phyloP scores from a whole-genome alignment of 306 rosid species.

The Chamaecrista fasciculata region DNA sequence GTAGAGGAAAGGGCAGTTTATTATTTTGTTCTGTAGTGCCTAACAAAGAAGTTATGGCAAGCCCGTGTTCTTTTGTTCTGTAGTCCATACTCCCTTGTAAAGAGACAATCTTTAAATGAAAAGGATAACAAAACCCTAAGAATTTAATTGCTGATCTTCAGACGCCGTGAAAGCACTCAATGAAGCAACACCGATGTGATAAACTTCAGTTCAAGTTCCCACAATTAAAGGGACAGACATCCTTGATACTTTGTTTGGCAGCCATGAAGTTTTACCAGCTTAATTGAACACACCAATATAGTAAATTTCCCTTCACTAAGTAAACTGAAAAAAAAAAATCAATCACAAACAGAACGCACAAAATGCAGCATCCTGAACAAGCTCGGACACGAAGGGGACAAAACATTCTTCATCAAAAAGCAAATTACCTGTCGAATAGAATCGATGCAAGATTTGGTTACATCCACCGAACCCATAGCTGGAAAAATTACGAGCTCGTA shows the following conservation, averaged over 20 bases:
- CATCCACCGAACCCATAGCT: constrained; percentile 69
- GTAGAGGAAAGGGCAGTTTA: not conserved
- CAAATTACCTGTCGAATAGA: constrained; percentile 62
- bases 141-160: not conserved
- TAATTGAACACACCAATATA: not conserved
- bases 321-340: not conserved
- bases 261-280: not conserved
- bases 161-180: not conserved
- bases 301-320: not conserved
- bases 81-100: not conserved
- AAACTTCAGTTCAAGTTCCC: not conserved
- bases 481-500: no score
- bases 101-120: not conserved
- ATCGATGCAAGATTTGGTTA: constrained; percentile 68
- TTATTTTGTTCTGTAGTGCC: not conserved
- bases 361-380: not conserved
- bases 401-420: not conserved
- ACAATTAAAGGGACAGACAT: not conserved
- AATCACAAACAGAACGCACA: not conserved
- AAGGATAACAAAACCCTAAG: not conserved
- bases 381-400: not conserved
- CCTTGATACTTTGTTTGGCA: not conserved
- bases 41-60: not conserved
- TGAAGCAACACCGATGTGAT: not conserved
- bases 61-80: not conserved